These are phyloP conservation scores for Brasilioporus rufonigricans DNA, from an alignment of 768 basidiomycete genomes.

Conservation along the genomic window DNA sequence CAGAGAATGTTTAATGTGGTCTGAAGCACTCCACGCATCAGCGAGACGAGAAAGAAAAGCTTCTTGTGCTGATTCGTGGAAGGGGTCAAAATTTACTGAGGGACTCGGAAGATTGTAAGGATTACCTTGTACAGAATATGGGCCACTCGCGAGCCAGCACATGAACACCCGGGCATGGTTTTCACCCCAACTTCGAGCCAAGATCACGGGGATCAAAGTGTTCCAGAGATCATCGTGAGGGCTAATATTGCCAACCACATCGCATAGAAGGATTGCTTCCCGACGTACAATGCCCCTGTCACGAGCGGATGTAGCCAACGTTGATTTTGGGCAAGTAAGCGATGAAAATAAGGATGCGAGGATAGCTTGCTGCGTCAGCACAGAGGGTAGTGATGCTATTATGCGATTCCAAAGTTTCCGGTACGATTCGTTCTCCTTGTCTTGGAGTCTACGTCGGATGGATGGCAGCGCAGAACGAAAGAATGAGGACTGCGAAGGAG, in stretches of 20 bases:
- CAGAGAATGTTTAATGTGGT: slow-evolving; percentile 78
- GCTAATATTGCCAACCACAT: slow-evolving; percentile 50
- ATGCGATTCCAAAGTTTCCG: slow-evolving; percentile 48
- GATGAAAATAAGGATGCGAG: slow-evolving; percentile 58
- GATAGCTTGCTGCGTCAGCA: slow-evolving; percentile 53
- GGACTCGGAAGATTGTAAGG: slow-evolving; percentile 13
- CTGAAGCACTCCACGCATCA: slow-evolving; percentile 70
- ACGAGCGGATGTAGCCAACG: slow-evolving; percentile 29
- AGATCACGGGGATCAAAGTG: slow-evolving; percentile 41
- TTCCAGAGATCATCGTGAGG: slow-evolving; percentile 54
- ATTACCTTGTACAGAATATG: slow-evolving; percentile 32
- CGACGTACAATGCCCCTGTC: slow-evolving; percentile 46
- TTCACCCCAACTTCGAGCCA: slow-evolving; percentile 59
- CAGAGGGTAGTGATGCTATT: slow-evolving; percentile 48
- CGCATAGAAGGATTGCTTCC: slow-evolving; percentile 52
- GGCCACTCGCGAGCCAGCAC: slow-evolving; percentile 61
- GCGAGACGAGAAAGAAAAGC: slow-evolving; percentile 48
- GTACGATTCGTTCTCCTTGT: slow-evolving; percentile 35
- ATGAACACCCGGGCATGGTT: slow-evolving; percentile 60
- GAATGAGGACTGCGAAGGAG: slow-evolving; percentile 70
- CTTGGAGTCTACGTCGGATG: slow-evolving; percentile 42
- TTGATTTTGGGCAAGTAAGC: slow-evolving; percentile 32
- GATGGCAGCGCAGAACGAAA: slow-evolving; percentile 50
- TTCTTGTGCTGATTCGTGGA: slow-evolving; percentile 37
- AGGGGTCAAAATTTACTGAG: slow-evolving; percentile 2